Evolutionary conservation across 2,329 filamentous ascomycete species (phyloP).

Genomic region (Microsporum ferrugineum): DNA sequence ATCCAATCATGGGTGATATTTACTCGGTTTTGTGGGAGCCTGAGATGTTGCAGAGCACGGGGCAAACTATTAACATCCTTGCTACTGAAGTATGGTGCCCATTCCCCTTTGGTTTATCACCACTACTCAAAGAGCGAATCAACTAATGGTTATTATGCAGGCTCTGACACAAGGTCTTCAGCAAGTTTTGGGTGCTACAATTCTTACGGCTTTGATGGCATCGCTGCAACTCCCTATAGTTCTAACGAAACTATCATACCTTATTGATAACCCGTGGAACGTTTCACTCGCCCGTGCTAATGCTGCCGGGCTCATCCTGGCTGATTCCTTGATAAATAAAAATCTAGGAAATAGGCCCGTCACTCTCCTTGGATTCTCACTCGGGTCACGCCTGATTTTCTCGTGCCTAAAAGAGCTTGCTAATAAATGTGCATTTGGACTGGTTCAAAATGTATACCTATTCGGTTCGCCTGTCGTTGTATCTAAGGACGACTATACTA

Average conservation of each 20-base stretch:
- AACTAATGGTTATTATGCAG: conserved; percentile 33
- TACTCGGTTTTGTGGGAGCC: conserved; percentile 97
- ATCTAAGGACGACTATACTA: conserved; percentile 79
- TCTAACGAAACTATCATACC: conserved; percentile 82
- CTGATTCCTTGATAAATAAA: conserved; percentile 83
- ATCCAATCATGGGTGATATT: conserved; percentile 95
- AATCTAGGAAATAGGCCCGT: conserved; percentile 85
- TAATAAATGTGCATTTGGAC: conserved; percentile 67
- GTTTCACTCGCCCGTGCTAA: conserved; percentile 89
- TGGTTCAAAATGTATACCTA: conserved; percentile 90
- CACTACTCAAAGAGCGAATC: not conserved
- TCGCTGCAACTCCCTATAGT: conserved; percentile 86
- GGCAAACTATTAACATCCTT: conserved; percentile 95
- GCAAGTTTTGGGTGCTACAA: conserved; percentile 82
- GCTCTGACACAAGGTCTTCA: conserved; percentile 92
- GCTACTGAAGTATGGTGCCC: conserved; percentile 70
- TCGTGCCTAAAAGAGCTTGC: conserved; percentile 80
- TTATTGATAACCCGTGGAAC: conserved; percentile 97
- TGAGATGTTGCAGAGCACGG: conserved; percentile 95
- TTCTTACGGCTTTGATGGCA: conserved; percentile 81
- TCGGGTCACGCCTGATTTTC: conserved; percentile 86
- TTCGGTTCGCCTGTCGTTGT: conserved; percentile 88
- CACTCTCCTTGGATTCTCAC: conserved; percentile 87
- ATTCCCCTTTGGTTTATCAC: not conserved
- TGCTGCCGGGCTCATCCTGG: conserved; percentile 78